Percentiles rank a stretch among this genome's conserved stretches.
These are phyloP conservation scores for Cordia subcordata DNA, from an alignment of 257 asterid species.

Conservation along the genomic window DNA sequence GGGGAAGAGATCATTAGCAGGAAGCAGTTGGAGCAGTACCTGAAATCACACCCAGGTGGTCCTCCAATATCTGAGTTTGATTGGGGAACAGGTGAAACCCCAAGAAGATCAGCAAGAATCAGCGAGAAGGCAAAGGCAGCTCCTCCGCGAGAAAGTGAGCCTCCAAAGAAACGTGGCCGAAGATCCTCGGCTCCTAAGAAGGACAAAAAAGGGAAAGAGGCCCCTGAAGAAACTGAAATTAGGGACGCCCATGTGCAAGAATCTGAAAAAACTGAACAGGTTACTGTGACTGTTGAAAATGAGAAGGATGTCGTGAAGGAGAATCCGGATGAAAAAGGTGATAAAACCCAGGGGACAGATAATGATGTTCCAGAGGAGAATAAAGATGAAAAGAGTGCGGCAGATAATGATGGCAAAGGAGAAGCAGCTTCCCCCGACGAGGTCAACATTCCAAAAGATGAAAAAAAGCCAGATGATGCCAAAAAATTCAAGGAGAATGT, in stretches of 20 bases:
- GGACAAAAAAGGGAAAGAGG: constrained; percentile 21
- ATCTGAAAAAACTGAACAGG: constrained; percentile 22
- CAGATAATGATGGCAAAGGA: constrained; percentile 9
- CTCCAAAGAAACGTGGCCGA: constrained; percentile 36
- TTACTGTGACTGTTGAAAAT: not conserved
- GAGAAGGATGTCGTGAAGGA: constrained; percentile 17
- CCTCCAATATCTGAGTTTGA: constrained; percentile 37
- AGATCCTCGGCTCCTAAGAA: constrained; percentile 34
- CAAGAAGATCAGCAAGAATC: constrained; percentile 51
- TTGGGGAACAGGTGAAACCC: constrained; percentile 53
- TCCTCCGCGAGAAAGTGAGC: constrained; percentile 24
- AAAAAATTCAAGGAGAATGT: constrained; percentile 9
- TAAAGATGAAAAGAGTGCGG: constrained; percentile 18
- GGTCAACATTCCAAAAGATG: constrained; percentile 14
- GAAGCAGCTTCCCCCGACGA: constrained; percentile 14
- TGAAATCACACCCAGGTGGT: constrained; percentile 46
- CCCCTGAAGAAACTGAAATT: constrained; percentile 27
- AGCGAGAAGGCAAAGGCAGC: constrained; percentile 33
- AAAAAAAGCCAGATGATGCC: constrained; percentile 10
- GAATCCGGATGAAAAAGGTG: constrained; percentile 17
- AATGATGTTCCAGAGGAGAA: constrained; percentile 11
- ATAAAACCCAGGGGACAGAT: constrained; percentile 9
- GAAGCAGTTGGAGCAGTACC: constrained; percentile 40
- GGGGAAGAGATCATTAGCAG: constrained; percentile 42
- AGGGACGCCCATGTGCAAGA: constrained; percentile 29